A percentile compares a stretch with the other conserved stretches of the same genome.
Evolutionary conservation across 2,329 filamentous ascomycete genomes (phyloP).

Genomic region (Talaromyces rugulosus): DNA sequence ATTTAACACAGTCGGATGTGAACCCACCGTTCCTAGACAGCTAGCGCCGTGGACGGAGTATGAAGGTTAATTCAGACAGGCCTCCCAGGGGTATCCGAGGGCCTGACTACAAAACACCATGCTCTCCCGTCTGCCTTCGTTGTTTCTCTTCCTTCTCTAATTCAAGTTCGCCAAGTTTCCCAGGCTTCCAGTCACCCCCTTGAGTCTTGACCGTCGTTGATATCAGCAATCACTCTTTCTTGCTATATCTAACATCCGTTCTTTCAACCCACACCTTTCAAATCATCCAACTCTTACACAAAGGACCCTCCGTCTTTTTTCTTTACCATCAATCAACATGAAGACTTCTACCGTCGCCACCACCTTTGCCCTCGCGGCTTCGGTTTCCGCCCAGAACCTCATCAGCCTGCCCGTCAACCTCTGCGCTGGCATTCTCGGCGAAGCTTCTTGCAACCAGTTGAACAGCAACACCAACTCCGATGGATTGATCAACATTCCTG

Average conservation of each 20-base stretch:
- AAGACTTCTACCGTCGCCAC: conserved; percentile 19
- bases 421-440: conserved; percentile 21
- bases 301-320: conserved; percentile 13
- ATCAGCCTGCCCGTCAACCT: conserved; percentile 22
- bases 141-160: conserved; percentile 9
- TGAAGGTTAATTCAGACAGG: not conserved
- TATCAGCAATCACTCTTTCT: conserved; percentile 20
- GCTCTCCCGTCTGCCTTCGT: not conserved
- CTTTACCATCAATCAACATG: conserved; percentile 18
- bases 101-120: conserved; percentile 10
- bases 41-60: not conserved
- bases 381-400: conserved; percentile 15
- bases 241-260: conserved; percentile 24
- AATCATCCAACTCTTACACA: conserved; percentile 10
- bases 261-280: conserved; percentile 12
- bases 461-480: conserved; percentile 4
- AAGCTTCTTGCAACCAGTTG: conserved; percentile 21
- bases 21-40: not conserved
- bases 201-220: conserved; percentile 14
- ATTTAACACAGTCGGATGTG: not conserved
- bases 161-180: conserved; percentile 6
- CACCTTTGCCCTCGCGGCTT: conserved; percentile 21
- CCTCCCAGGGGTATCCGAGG: not conserved
- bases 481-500: conserved; percentile 22
- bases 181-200: conserved; percentile 16